Evolutionary conservation across 176 grass and related monocot species (phyloP), one percentile per base, ranked within the genome.

Genomic region (Eleusine coracana): DNA sequence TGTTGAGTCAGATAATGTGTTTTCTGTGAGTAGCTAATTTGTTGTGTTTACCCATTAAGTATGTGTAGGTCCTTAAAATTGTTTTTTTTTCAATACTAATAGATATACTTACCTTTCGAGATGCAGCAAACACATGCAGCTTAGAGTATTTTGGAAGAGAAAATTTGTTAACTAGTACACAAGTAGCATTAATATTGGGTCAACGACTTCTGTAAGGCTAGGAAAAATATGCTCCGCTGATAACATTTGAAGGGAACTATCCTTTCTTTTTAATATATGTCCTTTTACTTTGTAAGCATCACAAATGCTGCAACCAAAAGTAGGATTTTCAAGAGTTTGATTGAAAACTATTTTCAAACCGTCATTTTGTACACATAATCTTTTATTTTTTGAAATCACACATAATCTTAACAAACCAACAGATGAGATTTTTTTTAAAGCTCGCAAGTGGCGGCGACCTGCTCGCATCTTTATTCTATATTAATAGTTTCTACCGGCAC

Each of bases 61-160:
- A 80, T 40, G 61, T 3, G 8, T 60, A 7, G n/a, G 18, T 27
- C 77, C 16, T 21, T 11, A 46, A 70, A 65, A 38, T 49, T 74
- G 21, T 66, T 38, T 9, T 66, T 40, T 38, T 6, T 11, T 9
- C 25, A 68, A 27, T 69, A 42, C 3, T 16, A 17, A 36, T 66
- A 7, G 18, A 64, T 46, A 69, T 70, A 61, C 29, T 29, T 63
- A 0, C 52, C 16, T 72, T 21, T 1, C 27, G 4, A 36, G 68
- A 48, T 71, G 51, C 54, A 63, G 21, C 68, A 62, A 72, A 34
- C 80, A 66, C 29, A 66, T 66, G 64, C 29, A 66, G 21, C 15
- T 72, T 29, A 23, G 41, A 12, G 29, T 15, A 3, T 34, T 48
- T 46, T 36, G 31, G 20, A 69, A 69, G 20, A 40, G 12, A 56